Conservation (phyloP, 805 yeast genomes). For the Blastobotrys mokoenaii region DNA sequence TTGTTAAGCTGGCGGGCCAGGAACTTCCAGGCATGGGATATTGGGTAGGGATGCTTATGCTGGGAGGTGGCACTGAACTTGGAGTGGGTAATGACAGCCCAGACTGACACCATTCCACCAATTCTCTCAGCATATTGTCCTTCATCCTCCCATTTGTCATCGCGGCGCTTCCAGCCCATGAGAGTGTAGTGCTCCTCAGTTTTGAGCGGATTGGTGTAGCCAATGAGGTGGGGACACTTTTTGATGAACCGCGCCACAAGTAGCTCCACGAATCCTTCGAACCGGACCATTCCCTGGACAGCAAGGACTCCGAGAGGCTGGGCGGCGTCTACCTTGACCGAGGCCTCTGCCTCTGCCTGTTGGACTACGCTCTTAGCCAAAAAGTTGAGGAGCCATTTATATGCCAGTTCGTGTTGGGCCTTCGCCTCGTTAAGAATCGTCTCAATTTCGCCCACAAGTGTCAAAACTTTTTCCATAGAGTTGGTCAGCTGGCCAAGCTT, state of each 20-base stretch:
- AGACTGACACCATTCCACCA: constrained; percentile 77
- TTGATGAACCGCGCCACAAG: constrained; percentile 77
- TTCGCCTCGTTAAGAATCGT: constrained; percentile 42
- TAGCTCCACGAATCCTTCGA: constrained; percentile 45
- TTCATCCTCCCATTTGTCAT: constrained; percentile 40
- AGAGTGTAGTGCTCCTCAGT: constrained; percentile 72
- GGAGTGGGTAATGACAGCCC: constrained; percentile 61
- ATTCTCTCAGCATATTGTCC: constrained; percentile 75
- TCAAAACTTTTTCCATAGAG: constrained; percentile 49
- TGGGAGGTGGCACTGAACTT: constrained; percentile 19
- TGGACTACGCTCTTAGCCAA: constrained; percentile 78
- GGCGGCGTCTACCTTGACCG: constrained; percentile 69
- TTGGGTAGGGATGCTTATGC: constrained; percentile 46
- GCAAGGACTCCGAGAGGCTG: constrained; percentile 57
- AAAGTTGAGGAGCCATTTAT: constrained; percentile 68
- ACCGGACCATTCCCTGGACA: constrained; percentile 38
- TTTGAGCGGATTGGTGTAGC: constrained; percentile 64
- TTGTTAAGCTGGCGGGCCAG: constrained; percentile 62
- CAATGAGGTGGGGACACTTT: constrained; percentile 84
- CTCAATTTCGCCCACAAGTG: constrained; percentile 37
- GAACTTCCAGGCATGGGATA: constrained; percentile 56
- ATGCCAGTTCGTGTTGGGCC: constrained; percentile 41
- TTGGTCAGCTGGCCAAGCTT: constrained; percentile 87
- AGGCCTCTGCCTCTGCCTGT: constrained; percentile 89
- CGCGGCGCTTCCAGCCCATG: constrained; percentile 80